Conservation (phyloP, 495 filamentous ascomycete species). For the Gamarada debralockiae region DNA sequence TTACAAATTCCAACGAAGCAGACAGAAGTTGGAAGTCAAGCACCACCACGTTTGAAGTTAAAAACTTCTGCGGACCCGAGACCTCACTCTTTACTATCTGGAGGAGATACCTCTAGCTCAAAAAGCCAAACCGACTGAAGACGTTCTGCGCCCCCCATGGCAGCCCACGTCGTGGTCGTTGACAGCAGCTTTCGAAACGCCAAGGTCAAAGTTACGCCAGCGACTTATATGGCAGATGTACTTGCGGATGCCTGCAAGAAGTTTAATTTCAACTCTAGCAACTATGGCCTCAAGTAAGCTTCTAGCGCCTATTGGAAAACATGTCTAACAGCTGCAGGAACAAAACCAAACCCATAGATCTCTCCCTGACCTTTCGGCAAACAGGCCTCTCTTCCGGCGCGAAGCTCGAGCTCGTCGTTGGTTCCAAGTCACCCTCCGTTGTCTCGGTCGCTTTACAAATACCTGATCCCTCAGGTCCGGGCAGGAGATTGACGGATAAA, state of each 20-base stretch:
- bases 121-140: no score
- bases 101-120: neutral
- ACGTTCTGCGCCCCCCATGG: slow-evolving; percentile 57
- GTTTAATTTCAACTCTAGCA: slow-evolving; percentile 64
- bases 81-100: no score
- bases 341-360: slow-evolving; percentile 77
- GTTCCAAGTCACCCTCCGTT: slow-evolving; percentile 74
- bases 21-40: slow-evolving; percentile 9
- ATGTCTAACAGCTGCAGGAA: slow-evolving; percentile 30
- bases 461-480: slow-evolving; percentile 52
- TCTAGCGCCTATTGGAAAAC: neutral
- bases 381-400: slow-evolving; percentile 82
- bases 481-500: slow-evolving; percentile 70
- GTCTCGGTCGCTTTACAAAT: slow-evolving; percentile 84
- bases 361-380: slow-evolving; percentile 80
- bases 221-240: slow-evolving; percentile 75
- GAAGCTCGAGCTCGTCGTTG: slow-evolving; percentile 86
- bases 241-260: slow-evolving; percentile 82
- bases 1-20: slow-evolving; percentile 21
- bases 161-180: slow-evolving; percentile 84
- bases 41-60: neutral
- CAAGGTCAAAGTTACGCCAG: slow-evolving; percentile 79
- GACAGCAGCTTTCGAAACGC: slow-evolving; percentile 68
- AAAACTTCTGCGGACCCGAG: neutral
- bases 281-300: slow-evolving; percentile 76